Base-by-base conservation (phyloP, 2,329 filamentous ascomycete species). In the Metarhizium robertsii region DNA sequence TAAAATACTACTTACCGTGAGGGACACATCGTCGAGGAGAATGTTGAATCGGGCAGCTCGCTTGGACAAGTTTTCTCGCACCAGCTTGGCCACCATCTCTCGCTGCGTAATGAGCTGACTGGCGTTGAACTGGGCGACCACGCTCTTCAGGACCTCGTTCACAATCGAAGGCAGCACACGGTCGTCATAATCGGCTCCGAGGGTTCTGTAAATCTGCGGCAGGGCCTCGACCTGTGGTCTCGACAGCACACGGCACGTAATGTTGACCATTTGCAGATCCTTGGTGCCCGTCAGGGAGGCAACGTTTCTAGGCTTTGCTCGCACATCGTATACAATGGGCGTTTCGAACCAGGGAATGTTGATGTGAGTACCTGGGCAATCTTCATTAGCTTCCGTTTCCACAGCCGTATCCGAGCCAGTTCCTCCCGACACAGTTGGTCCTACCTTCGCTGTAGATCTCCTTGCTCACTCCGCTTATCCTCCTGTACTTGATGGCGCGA, bases 201-300 rank as follows among this genome's bases (percentile, higher is more conserved):
- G 81, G 1, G 94, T 99, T 62, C 94, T 83, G 81, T 97, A 99
- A 68, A 99, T 99, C 75, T 96, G 90, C 18, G 94, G 94, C 46
- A 99, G 84, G 36, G 92, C 88, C 62, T 89, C 85, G 67, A 99
- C 78, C 57, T 91, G 85, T 55, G 94, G 94, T 65, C 91, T 81
- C 57, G 92, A 96, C 53, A 99, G 88, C 57, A 99, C 94, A 89
- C 94, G 92, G 75, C 94, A 99, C 69, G 92, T 99, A 71, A 99
- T 97, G 83, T 99, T 99, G 70, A 97, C 94, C 94, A 99, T 99
- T 79, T 99, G 94, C 74, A 99, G 78, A 75, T 99, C 94, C 80
- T 99, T 99, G 69, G 94, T 99, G 65, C 94, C 94, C 58, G 94
- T 99, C 62, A 99, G 83, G 62, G 94, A 97, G 62, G 94, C 88